These are phyloP conservation scores for Populus tremula DNA, from an alignment of 345 rosid species.

Conservation along the genomic window DNA sequence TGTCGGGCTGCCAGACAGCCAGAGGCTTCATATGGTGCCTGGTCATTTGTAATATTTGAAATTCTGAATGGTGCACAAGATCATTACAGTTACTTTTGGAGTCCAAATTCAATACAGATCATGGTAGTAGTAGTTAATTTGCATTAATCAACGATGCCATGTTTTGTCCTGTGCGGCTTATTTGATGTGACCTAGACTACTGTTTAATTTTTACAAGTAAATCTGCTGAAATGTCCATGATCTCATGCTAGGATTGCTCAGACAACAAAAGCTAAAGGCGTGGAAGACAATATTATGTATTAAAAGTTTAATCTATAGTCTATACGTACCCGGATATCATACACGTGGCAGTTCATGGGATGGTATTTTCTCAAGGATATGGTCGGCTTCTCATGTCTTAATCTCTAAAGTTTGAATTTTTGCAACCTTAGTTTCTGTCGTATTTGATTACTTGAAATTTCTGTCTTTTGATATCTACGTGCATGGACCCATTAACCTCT, in stretches of 20 bases:
- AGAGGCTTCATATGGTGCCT: background rate
- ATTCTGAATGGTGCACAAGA: background rate
- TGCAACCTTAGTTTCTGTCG: background rate
- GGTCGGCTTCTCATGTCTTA: background rate
- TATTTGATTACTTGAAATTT: background rate
- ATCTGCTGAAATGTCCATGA: background rate
- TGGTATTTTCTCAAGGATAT: background rate
- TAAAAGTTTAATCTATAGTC: background rate
- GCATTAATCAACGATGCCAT: background rate
- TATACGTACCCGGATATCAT: background rate
- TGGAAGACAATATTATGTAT: background rate
- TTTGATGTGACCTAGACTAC: background rate
- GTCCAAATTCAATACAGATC: background rate
- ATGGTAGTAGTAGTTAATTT: background rate
- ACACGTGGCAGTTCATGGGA: background rate
- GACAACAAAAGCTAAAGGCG: background rate
- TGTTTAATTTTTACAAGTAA: background rate
- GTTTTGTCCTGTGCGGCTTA: background rate
- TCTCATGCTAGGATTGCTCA: background rate
- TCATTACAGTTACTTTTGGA: background rate
- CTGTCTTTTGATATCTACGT: background rate
- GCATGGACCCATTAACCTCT: constrained; percentile 13
- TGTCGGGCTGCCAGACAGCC: background rate
- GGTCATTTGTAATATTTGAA: background rate
- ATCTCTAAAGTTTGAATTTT: background rate